Evolutionary conservation across 73 alveolate species (phyloP).

Genomic region (Symbiodinium natans): DNA sequence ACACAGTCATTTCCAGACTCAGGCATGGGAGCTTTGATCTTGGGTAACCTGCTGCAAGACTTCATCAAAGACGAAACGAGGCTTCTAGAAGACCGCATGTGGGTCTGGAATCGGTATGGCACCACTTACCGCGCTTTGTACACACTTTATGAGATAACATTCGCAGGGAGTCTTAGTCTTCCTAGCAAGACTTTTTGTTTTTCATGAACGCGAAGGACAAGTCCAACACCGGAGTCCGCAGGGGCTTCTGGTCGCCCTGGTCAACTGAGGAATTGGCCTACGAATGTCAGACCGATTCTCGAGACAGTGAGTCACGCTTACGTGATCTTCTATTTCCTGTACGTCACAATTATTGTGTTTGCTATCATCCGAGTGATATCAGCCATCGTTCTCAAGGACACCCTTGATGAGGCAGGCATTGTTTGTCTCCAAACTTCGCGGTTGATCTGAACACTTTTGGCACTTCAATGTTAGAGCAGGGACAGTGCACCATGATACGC

Average conservation of each 20-base stretch:
- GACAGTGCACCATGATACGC: too few species aligned
- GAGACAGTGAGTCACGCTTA: slow-evolving; percentile 56
- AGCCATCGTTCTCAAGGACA: slow-evolving; percentile 81
- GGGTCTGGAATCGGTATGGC: slow-evolving; percentile 85
- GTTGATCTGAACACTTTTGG: too few species aligned
- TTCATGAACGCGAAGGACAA: too few species aligned
- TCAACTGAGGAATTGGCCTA: slow-evolving; percentile 53
- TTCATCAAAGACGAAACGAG: slow-evolving; percentile 44
- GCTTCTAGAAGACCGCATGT: slow-evolving; percentile 26
- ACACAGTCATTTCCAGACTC: neutral
- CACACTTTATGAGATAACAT: slow-evolving; percentile 27
- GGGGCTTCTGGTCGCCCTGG: too few species aligned
- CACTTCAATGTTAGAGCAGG: too few species aligned
- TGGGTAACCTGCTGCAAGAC: slow-evolving; percentile 83
- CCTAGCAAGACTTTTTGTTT: neutral
- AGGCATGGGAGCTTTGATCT: slow-evolving; percentile 78
- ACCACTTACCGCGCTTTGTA: slow-evolving; percentile 73
- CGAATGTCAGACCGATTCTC: slow-evolving; percentile 82
- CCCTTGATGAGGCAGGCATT: neutral
- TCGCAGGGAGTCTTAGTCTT: neutral
- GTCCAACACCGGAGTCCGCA: too few species aligned
- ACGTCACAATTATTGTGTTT: slow-evolving; percentile 22
- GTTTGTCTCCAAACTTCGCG: too few species aligned
- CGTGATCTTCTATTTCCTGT: slow-evolving; percentile 63
- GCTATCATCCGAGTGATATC: slow-evolving; percentile 73